Evolutionary conservation across 495 filamentous ascomycete species (phyloP).

Genomic region (Clavariopsis aquatica): DNA sequence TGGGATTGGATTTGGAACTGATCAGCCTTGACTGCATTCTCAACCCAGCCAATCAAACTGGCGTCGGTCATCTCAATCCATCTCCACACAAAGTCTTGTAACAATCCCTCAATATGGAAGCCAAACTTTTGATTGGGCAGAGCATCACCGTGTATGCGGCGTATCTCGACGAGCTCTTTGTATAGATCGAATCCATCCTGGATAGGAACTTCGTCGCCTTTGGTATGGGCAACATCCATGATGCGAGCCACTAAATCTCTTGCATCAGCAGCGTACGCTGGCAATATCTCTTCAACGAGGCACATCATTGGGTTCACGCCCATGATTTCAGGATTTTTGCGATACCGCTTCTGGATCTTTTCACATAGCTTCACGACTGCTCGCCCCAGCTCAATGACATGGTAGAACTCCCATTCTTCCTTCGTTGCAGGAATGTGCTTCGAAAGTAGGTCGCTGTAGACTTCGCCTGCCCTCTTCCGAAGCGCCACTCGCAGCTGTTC

Average conservation of each 20-base stretch:
- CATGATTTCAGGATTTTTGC: conserved; percentile 84
- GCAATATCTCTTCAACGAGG: conserved; percentile 79
- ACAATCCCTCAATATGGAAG: conserved; percentile 79
- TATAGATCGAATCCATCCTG: conserved; percentile 95
- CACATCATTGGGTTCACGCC: conserved; percentile 83
- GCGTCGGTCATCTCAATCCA: conserved; percentile 83
- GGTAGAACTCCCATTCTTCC: conserved; percentile 78
- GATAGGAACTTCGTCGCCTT: conserved; percentile 73
- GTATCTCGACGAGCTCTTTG: conserved; percentile 78
- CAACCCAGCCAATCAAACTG: conserved; percentile 81
- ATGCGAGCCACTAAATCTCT: conserved; percentile 79
- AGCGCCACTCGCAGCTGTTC: conserved; percentile 72
- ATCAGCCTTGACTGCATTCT: conserved; percentile 87
- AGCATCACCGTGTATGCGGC: conserved; percentile 70
- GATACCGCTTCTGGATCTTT: conserved; percentile 88
- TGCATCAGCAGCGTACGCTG: conserved; percentile 84
- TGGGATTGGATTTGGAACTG: conserved; percentile 69
- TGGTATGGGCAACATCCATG: conserved; percentile 65
- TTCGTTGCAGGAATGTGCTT: conserved; percentile 71
- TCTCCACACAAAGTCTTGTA: conserved; percentile 91
- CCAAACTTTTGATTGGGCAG: conserved; percentile 71
- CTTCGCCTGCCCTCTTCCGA: conserved; percentile 67
- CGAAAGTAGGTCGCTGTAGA: conserved; percentile 71
- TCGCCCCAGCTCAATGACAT: conserved; percentile 86
- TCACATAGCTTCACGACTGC: conserved; percentile 77